Conservation (phyloP, 768 basidiomycete genomes). For the Naganishia vishniacii region DNA sequence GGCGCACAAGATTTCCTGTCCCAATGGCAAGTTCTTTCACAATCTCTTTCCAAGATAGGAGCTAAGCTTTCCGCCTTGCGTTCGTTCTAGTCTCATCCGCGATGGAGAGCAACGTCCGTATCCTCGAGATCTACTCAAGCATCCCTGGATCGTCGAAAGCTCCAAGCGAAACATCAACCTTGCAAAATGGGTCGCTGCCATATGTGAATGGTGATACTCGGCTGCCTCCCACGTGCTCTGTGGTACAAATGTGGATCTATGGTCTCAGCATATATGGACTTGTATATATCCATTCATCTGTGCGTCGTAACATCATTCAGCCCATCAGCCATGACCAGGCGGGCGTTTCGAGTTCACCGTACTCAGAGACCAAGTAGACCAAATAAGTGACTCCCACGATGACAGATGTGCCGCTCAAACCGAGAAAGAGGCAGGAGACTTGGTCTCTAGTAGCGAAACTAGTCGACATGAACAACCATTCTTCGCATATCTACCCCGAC, state of each 20-base stretch:
- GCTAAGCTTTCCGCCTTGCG: conserved; percentile 6
- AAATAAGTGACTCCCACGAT: no score
- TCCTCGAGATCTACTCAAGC: conserved; percentile 73
- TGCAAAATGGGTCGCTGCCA: conserved; percentile 62
- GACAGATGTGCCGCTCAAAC: no score
- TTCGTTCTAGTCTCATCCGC: conserved; percentile 60
- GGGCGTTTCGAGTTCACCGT: no score
- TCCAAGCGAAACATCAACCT: conserved; percentile 82
- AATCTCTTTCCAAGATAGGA: background rate
- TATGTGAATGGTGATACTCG: conserved; percentile 27
- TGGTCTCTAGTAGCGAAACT: no score
- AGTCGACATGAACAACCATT: no score
- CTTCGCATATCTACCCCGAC: no score
- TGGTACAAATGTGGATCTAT: background rate
- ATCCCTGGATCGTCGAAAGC: conserved; percentile 71
- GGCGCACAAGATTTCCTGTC: conserved; percentile 89
- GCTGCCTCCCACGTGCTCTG: background rate
- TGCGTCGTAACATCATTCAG: no score
- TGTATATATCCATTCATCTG: background rate
- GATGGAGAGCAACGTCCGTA: conserved; percentile 66
- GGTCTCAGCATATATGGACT: background rate
- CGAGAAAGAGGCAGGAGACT: no score
- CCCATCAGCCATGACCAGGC: no score
- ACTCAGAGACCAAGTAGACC: no score
- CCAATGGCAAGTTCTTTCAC: conserved; percentile 54